Base-by-base conservation (phyloP, 176 grass and related monocot species). In the Aegilops tauschii region DNA sequence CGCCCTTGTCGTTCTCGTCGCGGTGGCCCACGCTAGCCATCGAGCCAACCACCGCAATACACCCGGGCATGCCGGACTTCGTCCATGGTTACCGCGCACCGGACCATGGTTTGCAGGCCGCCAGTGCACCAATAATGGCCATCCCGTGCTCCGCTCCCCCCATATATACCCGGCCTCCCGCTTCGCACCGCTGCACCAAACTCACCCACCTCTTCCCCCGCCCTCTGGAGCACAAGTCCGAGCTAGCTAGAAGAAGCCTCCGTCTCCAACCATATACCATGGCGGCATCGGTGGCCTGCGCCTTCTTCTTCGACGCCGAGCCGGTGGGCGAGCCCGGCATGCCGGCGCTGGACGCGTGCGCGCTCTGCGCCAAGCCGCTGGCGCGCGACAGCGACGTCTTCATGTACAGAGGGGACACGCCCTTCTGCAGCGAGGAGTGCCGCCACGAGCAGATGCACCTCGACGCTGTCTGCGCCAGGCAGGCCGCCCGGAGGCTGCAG, bases 391-490 rank as follows among this genome's bases (percentile, higher is more conserved):
- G 85, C 73, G 91, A 93, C 70, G 85, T 93, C 54, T 93, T 90
- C 85, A 93, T 92, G 90, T 92, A 92, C 92, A 83, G 59, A 82
- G 92, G 92, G 13, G 92, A 91, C 69, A 94, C 90, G 3, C 92
- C 92, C 35, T 94, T 76, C 87, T 94, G 92, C 78, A 94, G 87
- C 81, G 89, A 89, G 80, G 92, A 92, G 64, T 94, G 92, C 65
- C 83, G 90, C 1, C 75, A 89, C 66, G 83, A 89, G 77, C 90
- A 92, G 86, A 92, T 92, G 71, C 78, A 78, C 39, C 23, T 73
- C 78, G 90, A 92, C 65, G 36, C 50, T 17, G 34, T 47, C 11
- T 32, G 17, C 36, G 65, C 77, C 7, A 80, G 76, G 65, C 50
- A 70, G 18, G 50, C 50, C 3, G 75, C 63, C 50, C 73, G 44